These are phyloP conservation scores for Eutypella sp. DNA, from an alignment of 2,329 filamentous ascomycete genomes.

Conservation along the genomic window DNA sequence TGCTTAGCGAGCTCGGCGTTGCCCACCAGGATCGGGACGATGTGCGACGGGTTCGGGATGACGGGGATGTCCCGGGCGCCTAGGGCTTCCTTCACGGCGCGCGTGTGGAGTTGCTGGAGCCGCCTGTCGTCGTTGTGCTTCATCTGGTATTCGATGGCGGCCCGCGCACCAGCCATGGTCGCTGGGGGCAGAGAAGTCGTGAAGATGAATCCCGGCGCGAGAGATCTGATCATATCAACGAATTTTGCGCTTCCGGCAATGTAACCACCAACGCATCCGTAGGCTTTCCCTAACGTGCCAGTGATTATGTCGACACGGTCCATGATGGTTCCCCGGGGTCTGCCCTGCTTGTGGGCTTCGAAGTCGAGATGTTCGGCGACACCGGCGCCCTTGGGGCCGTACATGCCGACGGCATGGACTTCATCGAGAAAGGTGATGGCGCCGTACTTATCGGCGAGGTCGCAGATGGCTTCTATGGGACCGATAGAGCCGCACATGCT, in stretches of 20 bases:
- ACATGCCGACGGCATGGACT: conserved; percentile 99
- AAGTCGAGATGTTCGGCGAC: conserved; percentile 97
- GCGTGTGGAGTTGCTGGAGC: conserved; percentile 93
- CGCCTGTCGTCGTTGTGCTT: conserved; percentile 78
- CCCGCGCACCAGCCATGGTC: conserved; percentile 89
- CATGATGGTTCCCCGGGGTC: conserved; percentile 78
- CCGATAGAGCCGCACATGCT: conserved; percentile 99
- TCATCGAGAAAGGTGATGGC: conserved; percentile 97
- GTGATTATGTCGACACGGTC: conserved; percentile 98
- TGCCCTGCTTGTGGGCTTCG: conserved; percentile 73
- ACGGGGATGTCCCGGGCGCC: conserved; percentile 82
- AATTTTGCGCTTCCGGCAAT: conserved; percentile 85
- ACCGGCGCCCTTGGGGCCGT: conserved; percentile 89
- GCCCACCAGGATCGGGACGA: conserved; percentile 88
- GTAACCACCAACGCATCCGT: conserved; percentile 95
- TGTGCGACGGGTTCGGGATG: conserved; percentile 96
- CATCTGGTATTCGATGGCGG: conserved; percentile 93
- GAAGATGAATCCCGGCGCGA: conserved; percentile 97
- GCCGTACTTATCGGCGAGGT: conserved; percentile 94
- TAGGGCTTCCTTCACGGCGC: conserved; percentile 84
- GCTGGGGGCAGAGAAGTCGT: conserved; percentile 94
- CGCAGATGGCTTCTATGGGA: conserved; percentile 92
- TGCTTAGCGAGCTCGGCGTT: conserved; percentile 89
- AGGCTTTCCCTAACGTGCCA: conserved; percentile 93
- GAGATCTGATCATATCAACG: conserved; percentile 87